Base-by-base conservation (phyloP, 768 basidiomycete genomes). In the Omphalotus guepiniiformis region DNA sequence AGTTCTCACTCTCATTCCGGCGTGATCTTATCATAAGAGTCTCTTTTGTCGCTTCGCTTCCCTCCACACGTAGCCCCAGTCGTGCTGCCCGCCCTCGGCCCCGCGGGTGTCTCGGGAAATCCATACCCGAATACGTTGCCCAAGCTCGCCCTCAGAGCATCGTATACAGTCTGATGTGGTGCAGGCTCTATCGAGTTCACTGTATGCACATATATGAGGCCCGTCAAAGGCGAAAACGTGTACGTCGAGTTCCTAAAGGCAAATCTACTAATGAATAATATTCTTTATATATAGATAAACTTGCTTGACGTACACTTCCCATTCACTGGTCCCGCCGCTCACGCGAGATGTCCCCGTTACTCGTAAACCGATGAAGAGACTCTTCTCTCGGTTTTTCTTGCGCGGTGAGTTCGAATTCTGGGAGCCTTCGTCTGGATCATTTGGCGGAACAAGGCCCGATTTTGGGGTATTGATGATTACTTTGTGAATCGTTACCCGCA, bases 121-220 rank as follows among this genome's bases (percentile, higher is more conserved):
- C n/a, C n/a, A n/a, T n/a, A n/a, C n/a, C n/a, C n/a, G n/a, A n/a
- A n/a, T 6, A 39, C n/a, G n/a, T 39, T 42, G 5, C 42, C 42
- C 21, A 44, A 32, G 3, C 42, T 30, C 29, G 35, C 21, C 1
- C 22, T 21, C 6, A 44, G 9, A 21, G 28, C 42, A 19, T 44
- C 42, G 16, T 30, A 46, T 22, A 46, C 44, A 13, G 34, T 19
- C 25, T 35, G 35, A 16, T 46, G 34, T 16, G 44, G 44, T 21
- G 44, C 44, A 8, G 44, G 44, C 35, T 46, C 44, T 4, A 46
- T 46, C 16, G 34, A 32, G 19, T 46, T 46, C 32, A 46, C 44
- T 4, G 34, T 37, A 22, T 46, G 44, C 7, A 21, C n/a, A 7
- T 36, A n/a, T 13, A 46, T 37, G 18, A 27, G 21, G 4, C 23